These are phyloP conservation scores for Hymenoscyphus infarciens DNA, from an alignment of 2,329 filamentous ascomycete genomes.

Conservation along the genomic window DNA sequence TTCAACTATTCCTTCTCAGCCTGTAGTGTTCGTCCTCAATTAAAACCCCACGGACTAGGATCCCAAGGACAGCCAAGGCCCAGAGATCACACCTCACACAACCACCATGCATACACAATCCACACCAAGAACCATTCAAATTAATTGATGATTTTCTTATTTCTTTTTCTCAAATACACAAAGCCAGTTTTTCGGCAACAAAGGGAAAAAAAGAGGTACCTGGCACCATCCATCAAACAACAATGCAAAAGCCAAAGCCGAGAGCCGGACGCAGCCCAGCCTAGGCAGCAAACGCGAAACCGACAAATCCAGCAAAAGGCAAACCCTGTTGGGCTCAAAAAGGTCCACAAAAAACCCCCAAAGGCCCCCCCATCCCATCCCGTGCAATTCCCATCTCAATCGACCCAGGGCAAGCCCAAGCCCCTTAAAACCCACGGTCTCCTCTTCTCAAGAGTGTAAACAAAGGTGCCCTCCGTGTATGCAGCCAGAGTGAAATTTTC, in stretches of 20 bases:
- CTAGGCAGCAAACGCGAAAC: not conserved
- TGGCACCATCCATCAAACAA: not conserved
- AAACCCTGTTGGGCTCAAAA: no score
- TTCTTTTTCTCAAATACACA: not conserved
- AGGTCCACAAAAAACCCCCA: not conserved
- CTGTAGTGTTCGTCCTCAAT: no score
- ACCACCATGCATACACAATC: not conserved
- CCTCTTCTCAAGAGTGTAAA: not conserved
- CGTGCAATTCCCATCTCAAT: not conserved
- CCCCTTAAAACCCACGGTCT: not conserved
- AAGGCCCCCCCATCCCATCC: not conserved
- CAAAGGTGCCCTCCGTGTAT: slow-evolving; percentile 25
- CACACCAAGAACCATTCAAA: not conserved
- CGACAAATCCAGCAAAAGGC: not conserved
- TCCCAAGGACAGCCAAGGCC: no score
- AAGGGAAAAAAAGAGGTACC: not conserved
- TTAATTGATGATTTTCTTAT: not conserved
- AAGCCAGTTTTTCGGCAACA: not conserved
- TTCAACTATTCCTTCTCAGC: no score
- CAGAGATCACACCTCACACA: no score
- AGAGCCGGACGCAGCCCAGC: not conserved
- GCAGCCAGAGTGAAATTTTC: slow-evolving; percentile 26
- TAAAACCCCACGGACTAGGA: no score
- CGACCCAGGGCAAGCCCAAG: not conserved
- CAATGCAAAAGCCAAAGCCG: not conserved